Evolutionary conservation across 306 rosid genomes (phyloP).

Genomic region (Vigna radiata): DNA sequence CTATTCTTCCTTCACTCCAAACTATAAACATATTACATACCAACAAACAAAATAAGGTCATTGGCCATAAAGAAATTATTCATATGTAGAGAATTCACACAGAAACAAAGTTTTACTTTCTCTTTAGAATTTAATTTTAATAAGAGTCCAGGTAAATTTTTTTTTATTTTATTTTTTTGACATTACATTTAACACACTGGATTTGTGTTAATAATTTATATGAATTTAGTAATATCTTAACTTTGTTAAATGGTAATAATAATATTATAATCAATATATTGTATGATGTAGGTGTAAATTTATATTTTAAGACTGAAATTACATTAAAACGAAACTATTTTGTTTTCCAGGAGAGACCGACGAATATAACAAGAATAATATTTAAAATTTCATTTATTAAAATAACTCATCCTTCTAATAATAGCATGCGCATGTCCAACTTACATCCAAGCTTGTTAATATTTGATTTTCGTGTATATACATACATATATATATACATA

Average conservation of each 20-base stretch:
- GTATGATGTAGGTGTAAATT: neutral
- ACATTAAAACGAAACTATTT: neutral
- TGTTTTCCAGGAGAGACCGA: neutral
- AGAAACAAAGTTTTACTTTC: neutral
- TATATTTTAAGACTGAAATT: neutral
- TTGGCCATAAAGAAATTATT: neutral
- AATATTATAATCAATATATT: neutral
- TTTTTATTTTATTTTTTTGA: neutral
- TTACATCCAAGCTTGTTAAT: neutral
- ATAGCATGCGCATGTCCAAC: neutral
- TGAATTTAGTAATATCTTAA: neutral
- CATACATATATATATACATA: too few species aligned
- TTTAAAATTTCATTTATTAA: neutral
- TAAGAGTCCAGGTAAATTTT: neutral
- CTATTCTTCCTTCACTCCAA: constrained; percentile 20
- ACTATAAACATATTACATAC: neutral
- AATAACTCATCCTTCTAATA: neutral
- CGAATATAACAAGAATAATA: neutral
- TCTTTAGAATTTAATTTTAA: neutral
- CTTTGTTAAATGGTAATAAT: neutral
- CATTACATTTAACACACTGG: neutral
- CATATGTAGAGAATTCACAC: neutral
- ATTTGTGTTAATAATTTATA: neutral
- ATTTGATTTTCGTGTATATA: too few species aligned
- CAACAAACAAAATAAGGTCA: constrained; percentile 2